Conservation (phyloP, 202 grass and related monocot genomes). For the Saccharum hybrid region DNA sequence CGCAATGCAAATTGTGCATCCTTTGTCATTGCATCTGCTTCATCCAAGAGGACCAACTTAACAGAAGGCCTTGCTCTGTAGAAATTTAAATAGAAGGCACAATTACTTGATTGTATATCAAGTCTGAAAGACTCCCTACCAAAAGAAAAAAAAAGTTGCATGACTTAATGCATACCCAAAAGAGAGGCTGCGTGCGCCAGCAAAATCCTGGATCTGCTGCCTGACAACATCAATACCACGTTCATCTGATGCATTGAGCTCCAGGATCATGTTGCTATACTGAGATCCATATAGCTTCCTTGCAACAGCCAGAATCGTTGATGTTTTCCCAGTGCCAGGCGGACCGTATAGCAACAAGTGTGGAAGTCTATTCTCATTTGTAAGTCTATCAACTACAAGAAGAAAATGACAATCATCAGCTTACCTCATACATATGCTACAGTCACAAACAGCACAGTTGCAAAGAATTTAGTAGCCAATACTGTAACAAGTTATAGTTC, state of each 20-base stretch:
- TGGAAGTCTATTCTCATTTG: slow-evolving; percentile 89
- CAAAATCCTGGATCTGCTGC: slow-evolving; percentile 95
- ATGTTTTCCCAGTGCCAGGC: slow-evolving; percentile 91
- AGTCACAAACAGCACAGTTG: not conserved
- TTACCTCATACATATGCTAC: not conserved
- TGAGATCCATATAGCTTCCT: slow-evolving; percentile 89
- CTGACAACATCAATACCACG: slow-evolving; percentile 93
- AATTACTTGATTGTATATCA: slow-evolving; percentile 3
- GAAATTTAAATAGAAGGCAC: slow-evolving; percentile 54
- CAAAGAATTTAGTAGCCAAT: not conserved
- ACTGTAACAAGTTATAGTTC: not conserved
- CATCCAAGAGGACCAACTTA: slow-evolving; percentile 93
- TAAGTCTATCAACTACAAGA: slow-evolving; percentile 77
- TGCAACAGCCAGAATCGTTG: slow-evolving; percentile 87
- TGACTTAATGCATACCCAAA: slow-evolving; percentile 63
- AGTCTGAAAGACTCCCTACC: not conserved
- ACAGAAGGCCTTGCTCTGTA: slow-evolving; percentile 75
- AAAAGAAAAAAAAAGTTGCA: not conserved
- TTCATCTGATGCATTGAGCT: slow-evolving; percentile 93
- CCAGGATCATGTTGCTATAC: slow-evolving; percentile 96
- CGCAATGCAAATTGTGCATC: slow-evolving; percentile 98
- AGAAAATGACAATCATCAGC: not conserved
- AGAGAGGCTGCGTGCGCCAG: slow-evolving; percentile 77
- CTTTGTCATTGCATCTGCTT: slow-evolving; percentile 98
- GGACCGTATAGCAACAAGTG: slow-evolving; percentile 90